phyloP scores from a whole-genome alignment of 305 asterid genomes.

The Fraxinus angustifolia region DNA sequence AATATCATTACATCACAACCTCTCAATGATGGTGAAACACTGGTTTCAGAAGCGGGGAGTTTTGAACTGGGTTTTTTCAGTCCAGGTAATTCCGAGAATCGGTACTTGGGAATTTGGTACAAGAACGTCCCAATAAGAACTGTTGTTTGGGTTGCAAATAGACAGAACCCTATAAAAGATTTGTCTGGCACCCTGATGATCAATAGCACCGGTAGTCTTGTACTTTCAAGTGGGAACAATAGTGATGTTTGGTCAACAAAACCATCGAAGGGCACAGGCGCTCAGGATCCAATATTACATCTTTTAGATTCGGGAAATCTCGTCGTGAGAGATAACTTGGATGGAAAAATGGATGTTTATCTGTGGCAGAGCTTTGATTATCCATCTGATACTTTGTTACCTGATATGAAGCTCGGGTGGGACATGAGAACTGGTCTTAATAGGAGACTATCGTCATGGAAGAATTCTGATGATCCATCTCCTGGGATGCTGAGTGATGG shows the following conservation, averaged over 20 bases:
- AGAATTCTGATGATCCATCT: constrained; percentile 40
- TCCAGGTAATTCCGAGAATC: constrained; percentile 31
- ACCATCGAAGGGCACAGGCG: constrained; percentile 4
- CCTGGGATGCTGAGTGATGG: constrained; percentile 36
- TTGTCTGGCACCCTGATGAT: constrained; percentile 34
- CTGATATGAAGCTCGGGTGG: constrained; percentile 59
- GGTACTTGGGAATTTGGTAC: constrained; percentile 56
- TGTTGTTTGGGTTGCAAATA: constrained; percentile 52
- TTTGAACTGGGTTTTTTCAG: constrained; percentile 49
- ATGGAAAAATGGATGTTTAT: constrained; percentile 12
- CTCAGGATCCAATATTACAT: constrained; percentile 26
- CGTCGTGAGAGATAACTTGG: constrained; percentile 26
- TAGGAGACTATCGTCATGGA: constrained; percentile 43
- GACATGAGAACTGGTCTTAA: constrained; percentile 33
- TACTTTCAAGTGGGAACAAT: constrained; percentile 27
- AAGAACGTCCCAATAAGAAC: constrained; percentile 35
- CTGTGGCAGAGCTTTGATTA: constrained; percentile 53
- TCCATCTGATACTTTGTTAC: constrained; percentile 44
- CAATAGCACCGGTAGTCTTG: constrained; percentile 21
- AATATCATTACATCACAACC: constrained; percentile 25
- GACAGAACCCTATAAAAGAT: constrained; percentile 31
- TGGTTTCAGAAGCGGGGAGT: constrained; percentile 37
- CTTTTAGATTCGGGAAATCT: constrained; percentile 50
- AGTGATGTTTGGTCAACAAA: constrained; percentile 35
- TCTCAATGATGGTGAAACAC: constrained; percentile 32